A percentile compares a stretch with the other conserved stretches of the same genome.
Evolutionary conservation across 805 yeast genomes (phyloP).

Genomic region (Candida nonsorbophila): DNA sequence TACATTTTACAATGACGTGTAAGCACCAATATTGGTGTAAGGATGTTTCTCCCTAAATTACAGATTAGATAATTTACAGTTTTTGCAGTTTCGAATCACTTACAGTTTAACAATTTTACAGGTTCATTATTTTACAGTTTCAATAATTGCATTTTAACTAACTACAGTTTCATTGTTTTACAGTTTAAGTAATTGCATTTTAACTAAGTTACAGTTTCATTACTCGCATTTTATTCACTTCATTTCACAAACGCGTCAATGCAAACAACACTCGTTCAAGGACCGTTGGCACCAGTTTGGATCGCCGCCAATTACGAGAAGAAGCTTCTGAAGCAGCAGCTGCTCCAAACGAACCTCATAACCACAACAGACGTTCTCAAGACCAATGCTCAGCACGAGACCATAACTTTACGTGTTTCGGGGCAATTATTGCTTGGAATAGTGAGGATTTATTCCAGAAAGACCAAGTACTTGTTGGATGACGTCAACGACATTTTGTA

Average conservation of each 20-base stretch:
- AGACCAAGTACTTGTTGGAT: conserved; percentile 75
- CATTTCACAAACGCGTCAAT: too few relatives aligned
- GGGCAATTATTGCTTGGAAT: conserved; percentile 86
- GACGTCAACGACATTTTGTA: conserved; percentile 76
- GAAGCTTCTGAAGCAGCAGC: conserved; percentile 66
- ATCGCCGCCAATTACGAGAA: conserved; percentile 85
- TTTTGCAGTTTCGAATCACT: too few relatives aligned
- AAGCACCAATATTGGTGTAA: too few relatives aligned
- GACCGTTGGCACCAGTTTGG: conserved; percentile 90
- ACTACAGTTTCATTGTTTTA: too few relatives aligned
- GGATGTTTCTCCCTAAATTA: too few relatives aligned
- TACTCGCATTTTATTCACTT: not conserved
- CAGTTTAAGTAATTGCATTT: too few relatives aligned
- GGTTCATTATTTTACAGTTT: too few relatives aligned
- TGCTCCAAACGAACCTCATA: conserved; percentile 64
- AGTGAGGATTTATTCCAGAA: conserved; percentile 78
- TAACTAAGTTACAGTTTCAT: not conserved
- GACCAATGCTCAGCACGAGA: conserved; percentile 28
- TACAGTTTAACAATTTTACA: too few relatives aligned
- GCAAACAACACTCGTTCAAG: conserved; percentile 67
- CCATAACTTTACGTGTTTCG: conserved; percentile 73
- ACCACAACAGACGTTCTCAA: conserved; percentile 36
- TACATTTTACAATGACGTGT: too few relatives aligned
- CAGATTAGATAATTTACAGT: too few relatives aligned
- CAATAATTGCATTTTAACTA: too few relatives aligned